Base-by-base conservation (phyloP, 116 monocot genomes). In the Trichopus zeylanicus region DNA sequence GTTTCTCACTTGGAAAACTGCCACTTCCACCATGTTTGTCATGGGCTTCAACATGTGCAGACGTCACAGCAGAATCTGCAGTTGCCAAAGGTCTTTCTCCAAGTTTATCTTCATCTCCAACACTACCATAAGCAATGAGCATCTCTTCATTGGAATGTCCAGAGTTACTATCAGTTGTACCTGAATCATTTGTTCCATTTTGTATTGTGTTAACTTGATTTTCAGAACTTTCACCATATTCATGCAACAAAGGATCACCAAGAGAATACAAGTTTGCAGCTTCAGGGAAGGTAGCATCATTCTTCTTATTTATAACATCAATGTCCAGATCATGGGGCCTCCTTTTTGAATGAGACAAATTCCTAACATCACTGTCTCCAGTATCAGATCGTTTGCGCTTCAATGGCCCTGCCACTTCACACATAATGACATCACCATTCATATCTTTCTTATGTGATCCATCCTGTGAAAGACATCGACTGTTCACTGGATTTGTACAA, bases 331-430 rank as follows among this genome's bases (percentile, higher is more conserved):
- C 57, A 66, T 56, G 39, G 23, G 47, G 0, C 29, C 64, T 48
- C n/a, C 9, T 27, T 33, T 22, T 29, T 25, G 35, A 19, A 28
- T 37, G 60, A 26, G 37, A 46, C 35, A 21, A 33, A 23, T 48
- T 56, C 48, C 18, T 30, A 13, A 31, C 39, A 30, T 61, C 31
- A 48, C 24, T 32, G 31, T 1, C 30, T 57, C 78, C 85, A 74
- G 70, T 34, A 35, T 56, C 78, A 61, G 34, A 66, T 81, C 79
- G 79, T 79, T 85, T 87, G 29, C 74, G 80, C 63, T 90, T 90
- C 58, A 83, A 65, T 29, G 58, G 69, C 19, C 55, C 73, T 47
- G 59, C 10, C 64, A 16, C 61, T 53, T 77, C 61, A 53, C 34
- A 24, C 23, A 31, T 52, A 54, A 42, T 62, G 55, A 47, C 25